Evolutionary conservation across 2,329 filamentous ascomycete species (phyloP), one percentile per base, ranked within the genome.

Genomic region (Ascochyta viciae-villosae): DNA sequence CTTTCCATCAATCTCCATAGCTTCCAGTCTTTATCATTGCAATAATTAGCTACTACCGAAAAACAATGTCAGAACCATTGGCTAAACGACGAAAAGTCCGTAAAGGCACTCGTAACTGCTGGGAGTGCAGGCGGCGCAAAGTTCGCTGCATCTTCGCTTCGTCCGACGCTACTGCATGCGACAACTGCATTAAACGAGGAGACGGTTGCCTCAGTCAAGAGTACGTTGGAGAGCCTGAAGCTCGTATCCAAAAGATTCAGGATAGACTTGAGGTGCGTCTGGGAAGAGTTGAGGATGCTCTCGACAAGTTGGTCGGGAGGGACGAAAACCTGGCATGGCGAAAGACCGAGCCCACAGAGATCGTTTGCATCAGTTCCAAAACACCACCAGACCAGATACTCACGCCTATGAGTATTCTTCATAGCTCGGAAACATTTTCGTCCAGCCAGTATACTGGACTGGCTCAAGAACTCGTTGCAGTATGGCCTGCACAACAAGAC

Each of bases 21-120:
- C 12, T 31, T 12, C 10, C 29, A 31, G 2, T 37, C n/a, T 22
- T 37, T 22, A 37, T 9, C n/a, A 37, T 37, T 37, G 4, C 34
- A 4, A 9, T 12, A 16, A 35, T 6, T n/a, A 35, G 12, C 4
- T 16, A 2, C 6, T 12, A 13, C 10, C 12, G 29, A 31, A 13
- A 1, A 3, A 10, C 13, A 31, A 37, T 37, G 34, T 12, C 34
- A 37, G 34, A 37, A 10, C 34, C 34, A 6, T 37, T 10, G 5
- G 15, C 41, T 1, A 65, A 63, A 23, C 39, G 55, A 42, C 67
- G 72, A 58, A 75, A 71, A 50, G 66, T 76, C 59, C 65, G 74
- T 19, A 76, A 76, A 54, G 74, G 74, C 12, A 76, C 74, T 9
- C 72, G 72, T 55, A 76, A 70, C 47, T 77, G 74, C 58, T 77